A percentile compares a stretch with the other conserved stretches of the same genome.
Conservation (phyloP, 164 flowering plant species). For the Dillenia turbinata region DNA sequence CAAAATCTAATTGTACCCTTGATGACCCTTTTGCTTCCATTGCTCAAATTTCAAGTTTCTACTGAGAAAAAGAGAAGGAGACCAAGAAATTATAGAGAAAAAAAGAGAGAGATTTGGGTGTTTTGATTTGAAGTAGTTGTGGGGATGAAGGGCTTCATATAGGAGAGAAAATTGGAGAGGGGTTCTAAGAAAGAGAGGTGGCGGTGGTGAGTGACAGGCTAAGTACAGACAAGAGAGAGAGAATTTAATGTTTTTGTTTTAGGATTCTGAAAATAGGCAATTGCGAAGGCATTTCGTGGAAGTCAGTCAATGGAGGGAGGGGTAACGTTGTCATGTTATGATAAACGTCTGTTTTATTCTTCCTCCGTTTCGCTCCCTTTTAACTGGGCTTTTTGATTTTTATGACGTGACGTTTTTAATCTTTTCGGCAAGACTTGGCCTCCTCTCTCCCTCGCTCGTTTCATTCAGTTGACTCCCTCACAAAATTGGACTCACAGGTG, state of each 20-base stretch:
- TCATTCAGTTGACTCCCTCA: too few relatives aligned
- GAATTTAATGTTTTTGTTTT: background rate
- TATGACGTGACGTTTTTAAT: too few relatives aligned
- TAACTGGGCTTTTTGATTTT: too few relatives aligned
- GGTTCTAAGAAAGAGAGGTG: slow-evolving; percentile 12
- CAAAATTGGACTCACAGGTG: too few relatives aligned
- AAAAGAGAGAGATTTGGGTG: background rate
- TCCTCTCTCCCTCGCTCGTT: too few relatives aligned
- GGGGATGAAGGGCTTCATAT: background rate
- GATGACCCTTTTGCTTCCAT: background rate
- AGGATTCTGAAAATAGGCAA: slow-evolving; percentile 9
- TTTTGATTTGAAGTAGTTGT: background rate
- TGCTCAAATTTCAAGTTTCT: slow-evolving; percentile 11
- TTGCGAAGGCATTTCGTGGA: too few relatives aligned
- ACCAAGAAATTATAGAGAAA: background rate
- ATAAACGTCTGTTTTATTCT: too few relatives aligned
- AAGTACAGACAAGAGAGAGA: slow-evolving; percentile 18
- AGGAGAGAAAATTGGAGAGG: background rate
- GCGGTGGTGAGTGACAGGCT: slow-evolving; percentile 22
- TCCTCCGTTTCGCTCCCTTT: too few relatives aligned
- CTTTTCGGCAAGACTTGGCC: too few relatives aligned
- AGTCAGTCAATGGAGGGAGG: too few relatives aligned
- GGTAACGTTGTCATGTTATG: too few relatives aligned
- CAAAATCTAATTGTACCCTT: slow-evolving; percentile 22
- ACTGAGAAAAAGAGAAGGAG: background rate